These are phyloP conservation scores for Ajuga reptans DNA, from an alignment of 305 asterid species.

Conservation along the genomic window DNA sequence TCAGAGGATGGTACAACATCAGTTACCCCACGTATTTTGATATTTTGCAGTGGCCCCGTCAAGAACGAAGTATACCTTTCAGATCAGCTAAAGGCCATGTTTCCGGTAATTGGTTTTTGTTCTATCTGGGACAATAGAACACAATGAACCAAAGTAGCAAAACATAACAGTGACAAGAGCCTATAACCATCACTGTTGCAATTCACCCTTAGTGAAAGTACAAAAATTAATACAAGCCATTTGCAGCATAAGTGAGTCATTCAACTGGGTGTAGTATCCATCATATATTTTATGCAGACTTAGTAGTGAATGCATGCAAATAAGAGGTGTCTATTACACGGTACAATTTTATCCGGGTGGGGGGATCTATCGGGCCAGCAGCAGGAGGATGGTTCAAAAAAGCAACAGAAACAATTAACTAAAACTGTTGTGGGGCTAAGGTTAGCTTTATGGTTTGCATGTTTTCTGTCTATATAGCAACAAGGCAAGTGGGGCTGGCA, in stretches of 20 bases:
- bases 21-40: conserved; percentile 5
- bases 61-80: background rate
- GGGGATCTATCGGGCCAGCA: background rate
- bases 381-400: background rate
- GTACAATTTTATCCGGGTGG: background rate
- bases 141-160: background rate
- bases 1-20: background rate
- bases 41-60: conserved; percentile 5
- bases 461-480: background rate
- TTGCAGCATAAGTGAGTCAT: background rate
- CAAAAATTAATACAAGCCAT: conserved; percentile 14
- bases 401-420: background rate
- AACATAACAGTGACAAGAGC: background rate
- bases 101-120: background rate
- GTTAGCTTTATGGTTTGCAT: background rate
- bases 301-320: background rate
- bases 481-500: conserved; percentile 24
- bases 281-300: background rate
- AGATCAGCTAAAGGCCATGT: background rate
- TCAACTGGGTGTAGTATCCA: too few species aligned
- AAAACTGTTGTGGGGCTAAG: conserved; percentile 19
- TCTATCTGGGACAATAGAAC: background rate
- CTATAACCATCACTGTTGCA: background rate
- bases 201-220: background rate
- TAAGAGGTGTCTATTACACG: background rate